Evolutionary conservation across 352 stramenopile species (phyloP).

Genomic region (Bremia lactucae): DNA sequence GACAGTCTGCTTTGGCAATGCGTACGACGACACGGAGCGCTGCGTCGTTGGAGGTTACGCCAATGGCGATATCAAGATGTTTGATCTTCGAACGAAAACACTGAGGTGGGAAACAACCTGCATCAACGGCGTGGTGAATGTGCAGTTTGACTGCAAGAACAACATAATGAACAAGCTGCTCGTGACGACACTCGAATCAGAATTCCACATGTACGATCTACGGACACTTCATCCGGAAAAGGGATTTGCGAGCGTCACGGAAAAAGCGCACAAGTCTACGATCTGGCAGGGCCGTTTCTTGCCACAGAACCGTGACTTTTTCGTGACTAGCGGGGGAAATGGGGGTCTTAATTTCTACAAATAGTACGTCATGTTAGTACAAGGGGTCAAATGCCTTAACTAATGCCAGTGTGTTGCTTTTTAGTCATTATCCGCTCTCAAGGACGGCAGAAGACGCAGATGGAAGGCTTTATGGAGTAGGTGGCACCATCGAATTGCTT

Average conservation of each 20-base stretch:
- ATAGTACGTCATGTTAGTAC: constrained; percentile 60
- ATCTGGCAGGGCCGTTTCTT: constrained; percentile 92
- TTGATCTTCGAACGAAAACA: constrained; percentile 89
- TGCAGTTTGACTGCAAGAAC: constrained; percentile 93
- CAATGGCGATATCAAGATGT: constrained; percentile 97
- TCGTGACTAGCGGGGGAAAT: constrained; percentile 94
- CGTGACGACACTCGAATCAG: constrained; percentile 92
- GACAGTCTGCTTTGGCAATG: constrained; percentile 93
- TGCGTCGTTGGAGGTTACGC: constrained; percentile 91
- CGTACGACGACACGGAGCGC: constrained; percentile 89
- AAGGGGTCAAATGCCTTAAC: constrained; percentile 1
- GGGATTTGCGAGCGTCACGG: constrained; percentile 87
- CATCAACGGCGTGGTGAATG: constrained; percentile 91
- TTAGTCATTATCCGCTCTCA: constrained; percentile 70
- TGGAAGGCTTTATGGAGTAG: constrained; percentile 77
- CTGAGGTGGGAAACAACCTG: constrained; percentile 95
- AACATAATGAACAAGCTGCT: constrained; percentile 98
- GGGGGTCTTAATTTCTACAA: constrained; percentile 96
- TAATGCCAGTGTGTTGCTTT: constrained; percentile 9
- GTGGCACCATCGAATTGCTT: constrained; percentile 89
- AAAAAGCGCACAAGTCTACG: constrained; percentile 91
- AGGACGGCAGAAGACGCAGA: constrained; percentile 82
- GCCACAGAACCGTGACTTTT: constrained; percentile 93
- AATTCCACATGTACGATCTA: constrained; percentile 93
- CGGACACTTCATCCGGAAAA: constrained; percentile 87